Base-by-base conservation (phyloP, 2,329 filamentous ascomycete genomes). In the Trichoderma brevicompactum region DNA sequence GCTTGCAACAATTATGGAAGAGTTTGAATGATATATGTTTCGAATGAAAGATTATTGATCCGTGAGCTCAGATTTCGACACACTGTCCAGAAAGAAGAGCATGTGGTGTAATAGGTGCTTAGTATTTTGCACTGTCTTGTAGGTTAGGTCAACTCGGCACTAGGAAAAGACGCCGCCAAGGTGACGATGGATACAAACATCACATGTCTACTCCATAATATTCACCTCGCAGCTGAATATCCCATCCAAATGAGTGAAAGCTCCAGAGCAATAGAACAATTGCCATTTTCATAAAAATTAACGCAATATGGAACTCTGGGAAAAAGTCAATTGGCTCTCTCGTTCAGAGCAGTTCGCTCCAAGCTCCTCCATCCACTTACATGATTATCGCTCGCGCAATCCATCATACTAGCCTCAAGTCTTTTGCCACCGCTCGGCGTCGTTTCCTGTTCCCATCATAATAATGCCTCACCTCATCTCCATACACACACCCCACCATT, bases 391-490 rank as follows among this genome's bases (percentile, higher is more conserved):
- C 17, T 17, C 41, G 9, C 46, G 28, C 32, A 48, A 32, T 41
- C 23, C 32, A 50, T 46, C 41, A 50, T 10, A 10, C 34, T 50
- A 50, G 58, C 36, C 41, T 50, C 58, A 28, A 44, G n/a, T 50
- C 17, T 36, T 60, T 62, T 53, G 58, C 58, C 58, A 62, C 58
- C 40, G 15, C 19, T 62, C 38, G n/a, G 34, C 9, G 52, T 62
- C 48, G 28, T 28, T 28, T 48, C 19, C 19, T 43, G n/a, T 34
- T 38, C 34, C 44, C 28, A 61, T 28, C 48, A 50, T 5, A 62
- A 52, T 62, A 62, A 62, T 62, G 7, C 46, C 58, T 44, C 36
- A 19, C 46, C 58, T 44, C 36, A 19, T 43, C 58, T 52, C 58
- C 58, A 62, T 62, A 50, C 36, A 13, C n/a, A 32, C 17, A 12